Evolutionary conservation across 345 rosid species (phyloP).

Genomic region (Arabis alpina): DNA sequence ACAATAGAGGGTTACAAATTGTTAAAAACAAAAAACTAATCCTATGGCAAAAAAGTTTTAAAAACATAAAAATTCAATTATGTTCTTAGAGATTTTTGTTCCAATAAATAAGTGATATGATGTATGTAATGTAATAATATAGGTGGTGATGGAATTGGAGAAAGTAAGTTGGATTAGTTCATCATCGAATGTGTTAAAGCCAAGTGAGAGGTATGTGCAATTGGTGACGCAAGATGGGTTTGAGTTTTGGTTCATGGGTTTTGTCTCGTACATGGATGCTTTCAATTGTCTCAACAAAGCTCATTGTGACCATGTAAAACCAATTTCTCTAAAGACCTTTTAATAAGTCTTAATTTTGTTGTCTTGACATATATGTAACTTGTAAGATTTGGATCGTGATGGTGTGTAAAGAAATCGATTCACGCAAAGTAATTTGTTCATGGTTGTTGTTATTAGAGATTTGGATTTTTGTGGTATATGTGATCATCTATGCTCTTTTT

Average conservation of each 20-base stretch:
- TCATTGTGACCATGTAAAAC: constrained; percentile 16
- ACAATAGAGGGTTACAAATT: too few species aligned
- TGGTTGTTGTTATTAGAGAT: too few species aligned
- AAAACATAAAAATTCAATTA: too few species aligned
- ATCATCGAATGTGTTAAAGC: constrained; percentile 59
- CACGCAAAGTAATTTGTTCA: constrained; percentile 6
- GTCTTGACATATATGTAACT: constrained; percentile 5
- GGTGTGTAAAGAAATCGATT: constrained; percentile 7
- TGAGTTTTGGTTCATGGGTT: constrained; percentile 90
- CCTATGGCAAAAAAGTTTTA: too few species aligned
- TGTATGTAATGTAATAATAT: background rate
- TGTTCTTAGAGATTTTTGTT: background rate
- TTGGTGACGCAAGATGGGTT: constrained; percentile 61
- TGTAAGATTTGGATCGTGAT: constrained; percentile 1
- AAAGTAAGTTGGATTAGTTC: constrained; percentile 60
- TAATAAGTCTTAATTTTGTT: constrained; percentile 22
- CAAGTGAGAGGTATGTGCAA: constrained; percentile 66
- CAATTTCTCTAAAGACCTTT: background rate
- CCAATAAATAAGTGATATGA: background rate
- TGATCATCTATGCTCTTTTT: too few species aligned
- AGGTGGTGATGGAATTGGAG: constrained; percentile 73
- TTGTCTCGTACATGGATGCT: constrained; percentile 77
- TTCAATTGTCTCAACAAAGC: constrained; percentile 59
- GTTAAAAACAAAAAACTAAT: too few species aligned
- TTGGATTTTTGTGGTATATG: too few species aligned